phyloP scores from a whole-genome alignment of 2,329 filamentous ascomycete species.

The Epichloe hybrida region DNA sequence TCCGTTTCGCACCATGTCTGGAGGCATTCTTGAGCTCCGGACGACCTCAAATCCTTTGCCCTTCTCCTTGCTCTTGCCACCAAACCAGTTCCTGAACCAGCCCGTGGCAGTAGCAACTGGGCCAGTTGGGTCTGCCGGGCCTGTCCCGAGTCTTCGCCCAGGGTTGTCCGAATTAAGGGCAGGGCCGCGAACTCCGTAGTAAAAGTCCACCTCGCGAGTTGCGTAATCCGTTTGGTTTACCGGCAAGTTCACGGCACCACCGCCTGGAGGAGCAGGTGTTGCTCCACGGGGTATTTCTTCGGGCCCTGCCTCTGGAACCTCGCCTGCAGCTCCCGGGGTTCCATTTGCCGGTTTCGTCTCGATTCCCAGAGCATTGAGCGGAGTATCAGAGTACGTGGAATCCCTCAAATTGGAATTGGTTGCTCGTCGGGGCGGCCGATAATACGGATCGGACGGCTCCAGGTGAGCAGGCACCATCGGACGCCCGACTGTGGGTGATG shows the following conservation, averaged over 20 bases:
- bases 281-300: constrained; percentile 27
- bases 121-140: constrained; percentile 85
- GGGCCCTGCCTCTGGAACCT: constrained; percentile 23
- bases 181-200: constrained; percentile 83
- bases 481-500: constrained; percentile 39
- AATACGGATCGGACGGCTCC: constrained; percentile 64
- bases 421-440: constrained; percentile 66
- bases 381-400: constrained; percentile 18
- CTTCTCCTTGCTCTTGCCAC: constrained; percentile 83
- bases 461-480: constrained; percentile 31
- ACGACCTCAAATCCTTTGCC: constrained; percentile 96
- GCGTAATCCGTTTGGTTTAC: constrained; percentile 69
- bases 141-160: constrained; percentile 78
- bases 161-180: constrained; percentile 71
- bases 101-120: constrained; percentile 79
- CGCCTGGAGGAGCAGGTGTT: constrained; percentile 29
- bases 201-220: constrained; percentile 90
- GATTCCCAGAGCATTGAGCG: constrained; percentile 15
- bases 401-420: constrained; percentile 46
- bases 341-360: constrained; percentile 19
- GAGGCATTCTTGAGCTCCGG: constrained; percentile 73
- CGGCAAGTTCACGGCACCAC: constrained; percentile 23
- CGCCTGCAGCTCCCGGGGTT: constrained; percentile 7
- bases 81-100: constrained; percentile 72
- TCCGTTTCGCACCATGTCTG: constrained; percentile 46